Evolutionary conservation across 805 yeast species (phyloP).

Genomic region (Hanseniaspora occidentalis): DNA sequence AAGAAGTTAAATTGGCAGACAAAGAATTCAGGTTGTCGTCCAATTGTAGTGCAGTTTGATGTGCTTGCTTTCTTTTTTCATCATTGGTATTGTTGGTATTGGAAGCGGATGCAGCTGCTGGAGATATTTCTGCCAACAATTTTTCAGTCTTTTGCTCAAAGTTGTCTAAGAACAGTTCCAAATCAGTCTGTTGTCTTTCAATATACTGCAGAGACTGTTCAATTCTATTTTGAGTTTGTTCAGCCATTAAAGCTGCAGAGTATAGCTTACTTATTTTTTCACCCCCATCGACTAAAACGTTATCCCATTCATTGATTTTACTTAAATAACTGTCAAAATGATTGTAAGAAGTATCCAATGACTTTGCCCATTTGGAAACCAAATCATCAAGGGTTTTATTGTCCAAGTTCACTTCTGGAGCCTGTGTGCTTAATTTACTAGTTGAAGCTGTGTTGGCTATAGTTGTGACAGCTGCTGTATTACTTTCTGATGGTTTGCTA

Average conservation of each 20-base stretch:
- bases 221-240: constrained; percentile 69
- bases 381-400: constrained; percentile 90
- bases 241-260: constrained; percentile 69
- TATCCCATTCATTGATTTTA: constrained; percentile 78
- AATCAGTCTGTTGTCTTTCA: constrained; percentile 84
- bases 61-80: constrained; percentile 76
- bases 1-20: constrained; percentile 61
- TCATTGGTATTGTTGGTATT: constrained; percentile 10
- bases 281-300: constrained; percentile 69
- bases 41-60: constrained; percentile 71
- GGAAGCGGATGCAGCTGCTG: constrained; percentile 17
- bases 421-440: constrained; percentile 13
- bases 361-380: constrained; percentile 86
- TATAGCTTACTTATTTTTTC: constrained; percentile 70
- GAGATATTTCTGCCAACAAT: constrained; percentile 24
- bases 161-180: constrained; percentile 68
- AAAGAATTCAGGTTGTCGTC: constrained; percentile 70
- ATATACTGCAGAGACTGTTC: constrained; percentile 81
- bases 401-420: constrained; percentile 64
- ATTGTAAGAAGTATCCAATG: constrained; percentile 57
- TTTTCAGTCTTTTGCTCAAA: constrained; percentile 45
- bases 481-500: constrained; percentile 7
- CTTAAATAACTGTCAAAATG: constrained; percentile 66
- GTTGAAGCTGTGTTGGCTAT: constrained; percentile 4
- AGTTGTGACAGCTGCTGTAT: not conserved